Evolutionary conservation across 2,329 filamentous ascomycete species (phyloP), one percentile per base, ranked within the genome.

Genomic region (Geoglossum cookeanum): DNA sequence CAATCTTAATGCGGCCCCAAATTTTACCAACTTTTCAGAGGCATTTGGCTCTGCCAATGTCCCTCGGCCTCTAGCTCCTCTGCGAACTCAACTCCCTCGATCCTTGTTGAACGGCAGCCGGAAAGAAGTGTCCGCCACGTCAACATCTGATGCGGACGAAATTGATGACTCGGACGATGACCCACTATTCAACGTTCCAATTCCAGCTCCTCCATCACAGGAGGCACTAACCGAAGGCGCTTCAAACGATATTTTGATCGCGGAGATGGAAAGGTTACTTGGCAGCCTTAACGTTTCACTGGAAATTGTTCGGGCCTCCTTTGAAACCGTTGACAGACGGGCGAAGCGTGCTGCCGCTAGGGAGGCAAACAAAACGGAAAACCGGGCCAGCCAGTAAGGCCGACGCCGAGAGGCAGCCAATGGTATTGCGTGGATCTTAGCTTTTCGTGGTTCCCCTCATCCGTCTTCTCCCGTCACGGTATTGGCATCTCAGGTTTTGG

Each of bases 141-240:
- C 49, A 6, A n/a, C 33, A 7, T 53, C 49, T 37, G 49, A 53
- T 15, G 49, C 15, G 15, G 49, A 53, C 3, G 49, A 53, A 22
- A 37, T 17, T 22, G 49, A 53, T 3, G 49, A 35, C n/a, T 53
- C 30, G 5, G 49, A 37, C 9, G 49, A 53, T 22, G 49, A 53
- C 13, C n/a, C 30, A 11, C 49, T 53, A 3, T 53, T 53, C 22
- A 37, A 37, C 4, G 33, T 55, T 27, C 54, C 54, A 22, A 17
- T 55, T 30, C 37, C 44, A n/a, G 54, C 54, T 45, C 54, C 54
- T 9, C 54, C 54, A 44, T 55, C 54, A 6, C 37, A 45, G 37
- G 54, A 55, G 27, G 54, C 54, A n/a, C 54, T 55, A 17, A 44
- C 44, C 7, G 54, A 55, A 55, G 54, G 54, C 6, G 54, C 54